Evolutionary conservation across 164 flowering plant genomes (phyloP), one percentile per base, ranked within the genome.

Genomic region (Stephania cephalantha): DNA sequence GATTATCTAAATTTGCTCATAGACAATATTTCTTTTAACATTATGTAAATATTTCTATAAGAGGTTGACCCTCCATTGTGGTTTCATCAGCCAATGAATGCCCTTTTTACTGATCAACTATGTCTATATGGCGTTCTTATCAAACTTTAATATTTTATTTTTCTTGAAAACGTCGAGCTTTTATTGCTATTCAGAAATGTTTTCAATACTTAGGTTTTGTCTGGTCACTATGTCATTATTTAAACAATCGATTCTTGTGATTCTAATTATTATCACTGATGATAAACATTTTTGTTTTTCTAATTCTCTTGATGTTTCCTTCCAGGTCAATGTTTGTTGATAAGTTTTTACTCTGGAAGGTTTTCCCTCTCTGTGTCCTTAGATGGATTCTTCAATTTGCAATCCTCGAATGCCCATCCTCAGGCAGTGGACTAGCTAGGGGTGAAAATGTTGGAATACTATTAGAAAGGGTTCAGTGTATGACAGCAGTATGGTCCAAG

Each of bases 321-420:
- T 71, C 70, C 87, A 95, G 99, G 90, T 84, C 92, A 31, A 84
- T 92, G 83, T 92, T 95, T 78, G 70, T 83, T 71, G 95, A 92
- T 81, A 93, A 92, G 79, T 93, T 93, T 81, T 80, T 95, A 75
- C 88, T 93, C 45, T 92, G 97, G 97, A 95, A 92, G 86, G 92
- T 91, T 75, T 93, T 95, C 82, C 98, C 97, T 67, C 22, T 90
- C 66, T 74, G 90, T 78, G 92, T 97, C 83, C 81, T 93, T 80
- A 88, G 89, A 81, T 93, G 97, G 99, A 89, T 95, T 80, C 87
- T 95, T 71, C 97, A 93, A 70, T 90, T 91, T 82, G 85, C 91
- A 63, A 88, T 95, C 76, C 81, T 93, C 77, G 83, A 83, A 76
- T 85, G 86, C 79, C 87, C 97, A 70, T 94, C 95, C 22, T 75